Conservation (phyloP, 352 stramenopile genomes). For the Globisporangium splendens region DNA sequence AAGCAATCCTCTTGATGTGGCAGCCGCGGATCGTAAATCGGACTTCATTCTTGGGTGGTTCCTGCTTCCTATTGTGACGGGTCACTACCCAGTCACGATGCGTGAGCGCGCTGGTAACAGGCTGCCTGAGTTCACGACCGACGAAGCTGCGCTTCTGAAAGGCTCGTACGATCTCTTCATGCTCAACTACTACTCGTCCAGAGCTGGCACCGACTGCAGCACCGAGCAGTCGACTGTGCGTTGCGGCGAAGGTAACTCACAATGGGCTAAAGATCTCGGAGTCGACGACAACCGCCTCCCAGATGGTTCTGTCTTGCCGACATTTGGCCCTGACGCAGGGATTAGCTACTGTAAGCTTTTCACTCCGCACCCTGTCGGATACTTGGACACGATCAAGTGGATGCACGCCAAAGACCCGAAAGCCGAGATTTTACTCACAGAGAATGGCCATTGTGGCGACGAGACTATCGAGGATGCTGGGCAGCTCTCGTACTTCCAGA, state of each 20-base stretch:
- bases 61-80: constrained; percentile 85
- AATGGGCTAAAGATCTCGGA: constrained; percentile 42
- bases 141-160: constrained; percentile 70
- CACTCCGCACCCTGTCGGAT: constrained; percentile 42
- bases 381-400: constrained; percentile 65
- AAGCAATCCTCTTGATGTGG: constrained; percentile 32
- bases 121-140: constrained; percentile 83
- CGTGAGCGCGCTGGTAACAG: constrained; percentile 59
- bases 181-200: constrained; percentile 90
- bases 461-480: constrained; percentile 43
- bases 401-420: constrained; percentile 47
- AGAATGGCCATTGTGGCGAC: constrained; percentile 64
- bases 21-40: constrained; percentile 78
- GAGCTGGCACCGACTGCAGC: constrained; percentile 45
- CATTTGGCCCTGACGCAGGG: constrained; percentile 1
- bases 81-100: constrained; percentile 93
- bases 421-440: constrained; percentile 55
- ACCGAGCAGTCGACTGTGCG: constrained; percentile 25
- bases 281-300: constrained; percentile 51
- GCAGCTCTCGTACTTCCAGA: constrained; percentile 58
- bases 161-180: constrained; percentile 93
- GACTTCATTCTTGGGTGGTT: constrained; percentile 93
- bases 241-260: constrained; percentile 24
- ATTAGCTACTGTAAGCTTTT: constrained; percentile 32
- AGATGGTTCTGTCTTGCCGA: constrained; percentile 49